These are phyloP conservation scores for Fusarium annulatum DNA, from an alignment of 2,329 filamentous ascomycete species.

Conservation along the genomic window DNA sequence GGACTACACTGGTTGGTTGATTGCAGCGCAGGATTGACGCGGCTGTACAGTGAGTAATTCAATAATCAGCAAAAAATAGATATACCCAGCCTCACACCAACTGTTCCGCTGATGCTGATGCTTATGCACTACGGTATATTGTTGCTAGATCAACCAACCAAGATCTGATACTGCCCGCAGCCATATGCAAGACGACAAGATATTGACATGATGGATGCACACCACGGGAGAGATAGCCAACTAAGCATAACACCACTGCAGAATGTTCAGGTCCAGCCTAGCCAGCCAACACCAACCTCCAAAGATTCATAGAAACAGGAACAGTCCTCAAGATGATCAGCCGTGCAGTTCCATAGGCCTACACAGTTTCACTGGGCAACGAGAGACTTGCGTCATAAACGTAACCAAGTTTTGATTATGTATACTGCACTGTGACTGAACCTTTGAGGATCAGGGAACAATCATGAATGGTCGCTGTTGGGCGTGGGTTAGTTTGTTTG, in stretches of 20 bases:
- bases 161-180: conserved; percentile 7
- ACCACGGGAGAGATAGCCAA: conserved; percentile 9
- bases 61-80: conserved; percentile 21
- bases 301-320: not conserved
- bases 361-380: conserved; percentile 9
- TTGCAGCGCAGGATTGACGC: conserved; percentile 5
- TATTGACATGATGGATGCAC: conserved; percentile 27
- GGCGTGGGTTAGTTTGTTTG: conserved; percentile 17
- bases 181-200: conserved; percentile 26
- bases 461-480: conserved; percentile 5
- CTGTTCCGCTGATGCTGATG: conserved; percentile 4
- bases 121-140: not conserved
- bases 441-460: conserved; percentile 8
- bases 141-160: conserved; percentile 25
- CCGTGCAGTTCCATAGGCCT: not conserved
- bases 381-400: conserved; percentile 24
- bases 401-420: conserved; percentile 9
- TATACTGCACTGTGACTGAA: conserved; percentile 11
- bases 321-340: conserved; percentile 1
- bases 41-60: conserved; percentile 14
- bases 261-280: not conserved
- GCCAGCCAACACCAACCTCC: not conserved
- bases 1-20: not conserved
- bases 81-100: conserved; percentile 11
- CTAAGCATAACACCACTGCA: conserved; percentile 2